These are phyloP conservation scores for Kodamaea leandrae DNA, from an alignment of 805 yeast species.

Conservation along the genomic window DNA sequence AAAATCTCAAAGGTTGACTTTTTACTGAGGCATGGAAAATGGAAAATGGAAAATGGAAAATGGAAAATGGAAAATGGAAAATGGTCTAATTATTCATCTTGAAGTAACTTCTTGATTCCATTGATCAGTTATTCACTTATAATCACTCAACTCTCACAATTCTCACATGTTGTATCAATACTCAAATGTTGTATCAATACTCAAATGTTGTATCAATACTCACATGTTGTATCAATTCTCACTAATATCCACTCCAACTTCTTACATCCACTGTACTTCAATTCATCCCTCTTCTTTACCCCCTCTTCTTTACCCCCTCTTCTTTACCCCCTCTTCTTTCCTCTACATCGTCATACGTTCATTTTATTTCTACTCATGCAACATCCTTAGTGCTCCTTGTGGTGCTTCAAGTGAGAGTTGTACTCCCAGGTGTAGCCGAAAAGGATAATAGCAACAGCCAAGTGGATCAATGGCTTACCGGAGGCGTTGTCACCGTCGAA, in stretches of 20 bases:
- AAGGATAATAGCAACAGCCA: constrained; percentile 62
- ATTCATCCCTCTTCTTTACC: not conserved
- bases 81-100: too few species aligned
- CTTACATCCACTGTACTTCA: not conserved
- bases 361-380: not conserved
- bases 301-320: not conserved
- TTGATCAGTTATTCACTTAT: too few species aligned
- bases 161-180: too few species aligned
- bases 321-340: not conserved
- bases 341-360: not conserved
- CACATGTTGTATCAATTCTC: too few species aligned
- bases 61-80: too few species aligned
- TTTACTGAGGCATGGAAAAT: too few species aligned
- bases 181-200: too few species aligned
- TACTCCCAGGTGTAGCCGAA: constrained; percentile 91
- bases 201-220: too few species aligned
- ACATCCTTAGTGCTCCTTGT: constrained; percentile 13
- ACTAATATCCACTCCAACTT: not conserved
- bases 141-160: too few species aligned
- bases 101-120: too few species aligned
- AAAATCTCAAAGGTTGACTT: too few species aligned
- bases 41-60: too few species aligned
- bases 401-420: constrained; percentile 73
- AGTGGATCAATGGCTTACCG: constrained; percentile 79
- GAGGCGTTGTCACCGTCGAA: constrained; percentile 81